A percentile compares a stretch with the other conserved stretches of the same genome.
Conservation (phyloP, 257 asterid genomes). For the Gentiana macrophylla region DNA sequence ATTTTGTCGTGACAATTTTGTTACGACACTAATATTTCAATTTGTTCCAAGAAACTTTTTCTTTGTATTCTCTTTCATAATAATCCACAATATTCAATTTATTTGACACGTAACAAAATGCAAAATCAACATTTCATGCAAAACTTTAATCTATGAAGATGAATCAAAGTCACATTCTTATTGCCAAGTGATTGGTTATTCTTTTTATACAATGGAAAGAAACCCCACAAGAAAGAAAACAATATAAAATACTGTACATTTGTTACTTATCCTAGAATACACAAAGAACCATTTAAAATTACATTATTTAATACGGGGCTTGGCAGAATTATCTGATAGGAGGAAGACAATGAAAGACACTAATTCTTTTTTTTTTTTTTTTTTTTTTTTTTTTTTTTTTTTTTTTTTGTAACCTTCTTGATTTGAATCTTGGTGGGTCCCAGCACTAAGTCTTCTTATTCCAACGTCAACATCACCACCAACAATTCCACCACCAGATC, state of each 20-base stretch:
- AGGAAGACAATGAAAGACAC: neutral
- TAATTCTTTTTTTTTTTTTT: neutral
- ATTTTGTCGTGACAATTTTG: too few relatives aligned
- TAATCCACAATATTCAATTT: too few relatives aligned
- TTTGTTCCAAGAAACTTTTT: too few relatives aligned
- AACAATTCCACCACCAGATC: neutral
- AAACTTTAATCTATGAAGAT: too few relatives aligned
- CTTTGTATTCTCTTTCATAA: too few relatives aligned
- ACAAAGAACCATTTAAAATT: constrained; percentile 4
- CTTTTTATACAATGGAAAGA: too few relatives aligned
- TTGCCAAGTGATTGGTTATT: too few relatives aligned
- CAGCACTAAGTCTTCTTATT: constrained; percentile 1
- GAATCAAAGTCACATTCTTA: too few relatives aligned
- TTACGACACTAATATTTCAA: too few relatives aligned
- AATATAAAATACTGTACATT: neutral
- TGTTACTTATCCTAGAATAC: constrained; percentile 8
- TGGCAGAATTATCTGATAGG: neutral
- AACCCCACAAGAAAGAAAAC: neutral
- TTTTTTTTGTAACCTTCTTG: constrained; percentile 4
- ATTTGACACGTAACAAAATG: too few relatives aligned
- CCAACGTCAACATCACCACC: neutral
- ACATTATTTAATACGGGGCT: neutral
- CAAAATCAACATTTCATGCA: too few relatives aligned
- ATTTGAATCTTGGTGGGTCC: constrained; percentile 11
- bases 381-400: neutral